A percentile compares a stretch with the other conserved stretches of the same genome.
Evolutionary conservation across 805 yeast species (phyloP).

Genomic region (Pichia gijzeniarum): DNA sequence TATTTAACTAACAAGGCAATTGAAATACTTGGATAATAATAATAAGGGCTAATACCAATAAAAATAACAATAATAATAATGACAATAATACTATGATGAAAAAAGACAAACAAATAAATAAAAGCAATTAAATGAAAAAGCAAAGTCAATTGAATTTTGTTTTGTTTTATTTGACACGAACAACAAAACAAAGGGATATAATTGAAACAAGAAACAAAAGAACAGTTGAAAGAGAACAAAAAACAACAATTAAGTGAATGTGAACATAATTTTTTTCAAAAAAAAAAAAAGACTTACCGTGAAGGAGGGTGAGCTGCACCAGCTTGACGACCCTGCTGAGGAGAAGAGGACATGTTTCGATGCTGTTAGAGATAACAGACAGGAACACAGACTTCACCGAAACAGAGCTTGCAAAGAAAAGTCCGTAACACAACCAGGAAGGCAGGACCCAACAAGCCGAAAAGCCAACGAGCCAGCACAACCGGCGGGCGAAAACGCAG

Average conservation of each 20-base stretch:
- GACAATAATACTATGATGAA: background rate
- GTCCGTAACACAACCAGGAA: too few relatives aligned
- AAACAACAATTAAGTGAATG: background rate
- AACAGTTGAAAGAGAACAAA: background rate
- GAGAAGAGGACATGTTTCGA: background rate
- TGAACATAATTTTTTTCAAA: too few relatives aligned
- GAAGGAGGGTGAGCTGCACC: constrained; percentile 2
- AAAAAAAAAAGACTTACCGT: constrained; percentile 6
- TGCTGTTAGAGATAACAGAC: background rate
- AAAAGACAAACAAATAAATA: background rate
- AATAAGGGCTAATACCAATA: background rate
- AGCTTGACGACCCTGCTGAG: constrained; percentile 1
- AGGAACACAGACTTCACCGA: background rate
- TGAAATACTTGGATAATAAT: background rate
- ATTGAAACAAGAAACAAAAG: background rate
- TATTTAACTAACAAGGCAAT: background rate
- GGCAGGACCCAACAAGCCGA: background rate
- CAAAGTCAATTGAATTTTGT: background rate
- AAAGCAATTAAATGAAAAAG: background rate
- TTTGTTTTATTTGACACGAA: background rate
- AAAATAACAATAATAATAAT: constrained; percentile 1
- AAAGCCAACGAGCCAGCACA: background rate
- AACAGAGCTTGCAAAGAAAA: background rate
- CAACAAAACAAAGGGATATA: background rate
- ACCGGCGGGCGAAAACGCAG: background rate